Evolutionary conservation across 192 early-diverging fungal genomes (phyloP).

Genomic region (Coemansia sp.): DNA sequence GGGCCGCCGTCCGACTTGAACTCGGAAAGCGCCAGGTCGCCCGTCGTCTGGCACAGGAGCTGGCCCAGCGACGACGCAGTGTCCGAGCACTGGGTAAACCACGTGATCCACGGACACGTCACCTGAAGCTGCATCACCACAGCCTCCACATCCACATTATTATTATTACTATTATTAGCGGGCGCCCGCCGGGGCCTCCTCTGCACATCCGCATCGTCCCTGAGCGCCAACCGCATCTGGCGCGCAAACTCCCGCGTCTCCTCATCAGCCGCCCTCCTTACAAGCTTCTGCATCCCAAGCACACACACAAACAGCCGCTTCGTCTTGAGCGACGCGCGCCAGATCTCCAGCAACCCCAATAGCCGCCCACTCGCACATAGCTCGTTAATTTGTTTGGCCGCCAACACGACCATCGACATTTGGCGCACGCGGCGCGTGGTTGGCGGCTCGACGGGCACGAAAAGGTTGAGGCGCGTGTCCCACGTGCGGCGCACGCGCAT

Average conservation of each 20-base stretch:
- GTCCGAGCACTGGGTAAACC: constrained; percentile 36
- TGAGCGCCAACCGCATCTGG: constrained; percentile 29
- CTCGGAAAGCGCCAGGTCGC: constrained; percentile 28
- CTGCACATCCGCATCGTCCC: background rate
- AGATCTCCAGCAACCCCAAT: constrained; percentile 17
- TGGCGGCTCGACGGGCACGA: constrained; percentile 15
- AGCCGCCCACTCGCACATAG: constrained; percentile 9
- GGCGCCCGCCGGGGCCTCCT: background rate
- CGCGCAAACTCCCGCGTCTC: constrained; percentile 41
- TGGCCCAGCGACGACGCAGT: constrained; percentile 14
- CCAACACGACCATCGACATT: constrained; percentile 27
- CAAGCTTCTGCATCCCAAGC: constrained; percentile 24
- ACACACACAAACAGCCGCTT: constrained; percentile 23
- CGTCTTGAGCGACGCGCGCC: constrained; percentile 29
- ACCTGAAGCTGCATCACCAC: constrained; percentile 28
- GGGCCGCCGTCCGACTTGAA: background rate
- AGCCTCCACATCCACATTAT: constrained; percentile 21
- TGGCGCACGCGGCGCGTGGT: background rate
- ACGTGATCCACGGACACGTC: constrained; percentile 25
- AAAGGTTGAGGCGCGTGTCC: constrained; percentile 17
- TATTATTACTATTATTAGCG: no score
- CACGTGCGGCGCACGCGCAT: constrained; percentile 24
- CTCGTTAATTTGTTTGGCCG: constrained; percentile 9
- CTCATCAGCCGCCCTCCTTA: constrained; percentile 5
- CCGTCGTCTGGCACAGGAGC: constrained; percentile 31